Evolutionary conservation across 257 asterid species (phyloP).

Genomic region (Salvia rosmarinus): DNA sequence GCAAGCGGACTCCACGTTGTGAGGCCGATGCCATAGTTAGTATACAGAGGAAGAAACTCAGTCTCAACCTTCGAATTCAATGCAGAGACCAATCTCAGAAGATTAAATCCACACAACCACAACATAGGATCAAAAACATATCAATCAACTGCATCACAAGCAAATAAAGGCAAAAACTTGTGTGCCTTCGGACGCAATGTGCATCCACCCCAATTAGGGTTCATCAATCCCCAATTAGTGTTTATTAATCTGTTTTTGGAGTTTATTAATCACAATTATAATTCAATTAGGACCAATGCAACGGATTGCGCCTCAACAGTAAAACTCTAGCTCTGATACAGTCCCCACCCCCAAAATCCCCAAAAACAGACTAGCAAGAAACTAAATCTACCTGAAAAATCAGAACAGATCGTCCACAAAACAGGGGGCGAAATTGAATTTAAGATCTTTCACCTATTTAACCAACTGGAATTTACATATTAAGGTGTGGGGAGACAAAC

Average conservation of each 20-base stretch:
- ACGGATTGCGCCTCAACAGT: too few relatives aligned
- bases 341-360: background rate
- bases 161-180: background rate
- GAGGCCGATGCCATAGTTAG: constrained; percentile 87
- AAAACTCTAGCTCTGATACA: background rate
- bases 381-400: constrained; percentile 5
- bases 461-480: background rate
- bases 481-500: too few relatives aligned
- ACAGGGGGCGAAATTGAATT: background rate
- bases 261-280: too few relatives aligned
- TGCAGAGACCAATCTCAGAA: background rate
- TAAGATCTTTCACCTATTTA: background rate
- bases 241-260: too few relatives aligned
- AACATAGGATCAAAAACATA: background rate
- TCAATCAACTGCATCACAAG: constrained; percentile 16
- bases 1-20: constrained; percentile 99
- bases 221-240: too few relatives aligned
- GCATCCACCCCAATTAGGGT: too few relatives aligned
- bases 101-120: too few relatives aligned
- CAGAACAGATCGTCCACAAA: constrained; percentile 13
- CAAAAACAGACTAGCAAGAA: background rate
- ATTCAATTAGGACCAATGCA: too few relatives aligned
- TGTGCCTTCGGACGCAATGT: too few relatives aligned
- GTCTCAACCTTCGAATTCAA: constrained; percentile 73
- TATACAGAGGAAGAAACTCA: constrained; percentile 82